These are phyloP conservation scores for Microthyrium microscopicum DNA, from an alignment of 2,329 filamentous ascomycete species.

Conservation along the genomic window DNA sequence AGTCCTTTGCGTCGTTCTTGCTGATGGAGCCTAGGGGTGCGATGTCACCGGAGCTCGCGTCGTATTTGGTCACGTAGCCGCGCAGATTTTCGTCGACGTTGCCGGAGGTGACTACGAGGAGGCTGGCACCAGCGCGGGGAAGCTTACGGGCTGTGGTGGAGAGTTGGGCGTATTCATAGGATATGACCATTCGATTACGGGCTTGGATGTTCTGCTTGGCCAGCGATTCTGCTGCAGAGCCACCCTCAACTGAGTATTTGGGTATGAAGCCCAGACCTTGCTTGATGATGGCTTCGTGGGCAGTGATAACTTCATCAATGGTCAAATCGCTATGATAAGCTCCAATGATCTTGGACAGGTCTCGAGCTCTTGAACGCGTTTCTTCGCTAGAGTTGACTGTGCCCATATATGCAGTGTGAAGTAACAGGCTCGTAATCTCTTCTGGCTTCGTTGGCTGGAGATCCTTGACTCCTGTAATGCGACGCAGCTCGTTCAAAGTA, in stretches of 20 bases:
- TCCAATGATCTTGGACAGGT: conserved; percentile 45
- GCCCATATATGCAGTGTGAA: conserved; percentile 62
- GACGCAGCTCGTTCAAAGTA: too few relatives aligned
- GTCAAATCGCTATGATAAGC: conserved; percentile 57
- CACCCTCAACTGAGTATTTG: conserved; percentile 48
- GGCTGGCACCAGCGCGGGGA: conserved; percentile 33
- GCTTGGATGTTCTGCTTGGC: conserved; percentile 55
- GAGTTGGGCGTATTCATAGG: conserved; percentile 46
- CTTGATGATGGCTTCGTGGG: conserved; percentile 42
- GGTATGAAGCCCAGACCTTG: conserved; percentile 43
- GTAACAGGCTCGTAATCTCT: too few relatives aligned
- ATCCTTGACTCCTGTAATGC: too few relatives aligned
- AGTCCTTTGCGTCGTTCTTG: conserved; percentile 54
- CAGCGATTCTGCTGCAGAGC: conserved; percentile 42
- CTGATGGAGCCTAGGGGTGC: conserved; percentile 45
- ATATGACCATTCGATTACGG: conserved; percentile 46
- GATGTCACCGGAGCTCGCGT: conserved; percentile 34
- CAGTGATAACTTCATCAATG: conserved; percentile 50
- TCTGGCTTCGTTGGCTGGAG: background rate
- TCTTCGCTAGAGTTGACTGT: conserved; percentile 37
- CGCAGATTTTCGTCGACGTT: conserved; percentile 45
- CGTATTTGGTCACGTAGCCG: conserved; percentile 15
- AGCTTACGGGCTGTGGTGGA: conserved; percentile 41
- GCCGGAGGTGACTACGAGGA: conserved; percentile 50
- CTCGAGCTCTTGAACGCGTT: conserved; percentile 41